phyloP scores from a whole-genome alignment of 2,329 filamentous ascomycete genomes.

The Paracamarosporium sp. region DNA sequence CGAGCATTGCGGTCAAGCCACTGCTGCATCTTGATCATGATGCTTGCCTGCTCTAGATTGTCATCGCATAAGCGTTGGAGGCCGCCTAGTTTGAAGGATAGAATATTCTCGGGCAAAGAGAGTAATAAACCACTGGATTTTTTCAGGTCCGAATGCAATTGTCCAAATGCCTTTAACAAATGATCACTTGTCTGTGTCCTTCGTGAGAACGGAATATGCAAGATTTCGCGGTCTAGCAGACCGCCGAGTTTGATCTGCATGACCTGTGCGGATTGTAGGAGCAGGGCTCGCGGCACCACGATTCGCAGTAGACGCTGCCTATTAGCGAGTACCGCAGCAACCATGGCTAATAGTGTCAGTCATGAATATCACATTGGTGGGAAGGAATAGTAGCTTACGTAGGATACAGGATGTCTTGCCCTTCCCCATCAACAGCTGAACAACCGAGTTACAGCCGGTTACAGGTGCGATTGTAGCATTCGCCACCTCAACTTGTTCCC shows the following conservation, averaged over 20 bases:
- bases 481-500: constrained; percentile 68
- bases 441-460: constrained; percentile 62
- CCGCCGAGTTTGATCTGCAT: constrained; percentile 63
- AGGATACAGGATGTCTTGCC: constrained; percentile 70
- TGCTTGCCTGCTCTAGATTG: constrained; percentile 48
- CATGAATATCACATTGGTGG: not conserved
- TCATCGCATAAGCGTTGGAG: constrained; percentile 62
- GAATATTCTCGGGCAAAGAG: constrained; percentile 66
- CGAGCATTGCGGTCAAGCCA: constrained; percentile 59
- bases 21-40: constrained; percentile 60
- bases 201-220: constrained; percentile 66
- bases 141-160: constrained; percentile 53
- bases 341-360: constrained; percentile 54
- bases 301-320: constrained; percentile 58
- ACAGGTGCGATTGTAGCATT: constrained; percentile 63
- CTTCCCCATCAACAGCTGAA: constrained; percentile 74
- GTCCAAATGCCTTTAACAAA: constrained; percentile 40
- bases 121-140: constrained; percentile 62
- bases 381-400: constrained; percentile 20
- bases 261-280: constrained; percentile 65
- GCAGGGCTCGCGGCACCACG: constrained; percentile 63
- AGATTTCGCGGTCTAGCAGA: constrained; percentile 59
- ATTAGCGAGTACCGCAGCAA: constrained; percentile 55
- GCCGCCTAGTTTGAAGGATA: constrained; percentile 70
- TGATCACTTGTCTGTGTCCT: constrained; percentile 48